phyloP scores from a whole-genome alignment of 1,284 basidiomycete species.

The Violaceomyces palustris region DNA sequence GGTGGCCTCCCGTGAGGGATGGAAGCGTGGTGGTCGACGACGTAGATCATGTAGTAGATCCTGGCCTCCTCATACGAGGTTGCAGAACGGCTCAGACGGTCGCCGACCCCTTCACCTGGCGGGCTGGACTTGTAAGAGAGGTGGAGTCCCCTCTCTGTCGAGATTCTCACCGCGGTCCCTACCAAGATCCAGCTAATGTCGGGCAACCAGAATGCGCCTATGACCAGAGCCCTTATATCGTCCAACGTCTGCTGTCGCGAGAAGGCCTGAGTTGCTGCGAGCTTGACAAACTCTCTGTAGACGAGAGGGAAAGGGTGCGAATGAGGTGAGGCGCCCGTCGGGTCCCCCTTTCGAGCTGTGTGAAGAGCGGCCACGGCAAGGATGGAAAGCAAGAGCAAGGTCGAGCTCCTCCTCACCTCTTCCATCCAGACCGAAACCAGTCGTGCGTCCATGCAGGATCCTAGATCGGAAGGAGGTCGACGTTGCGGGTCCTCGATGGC shows the following conservation, averaged over 20 bases:
- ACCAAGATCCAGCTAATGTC: constrained; percentile 15
- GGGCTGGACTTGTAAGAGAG: constrained; percentile 2
- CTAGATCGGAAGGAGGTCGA: no score
- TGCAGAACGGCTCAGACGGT: background rate
- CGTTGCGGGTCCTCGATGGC: no score
- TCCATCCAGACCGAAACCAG: no score
- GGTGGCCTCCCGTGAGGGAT: constrained; percentile 10
- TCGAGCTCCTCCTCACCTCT: no score
- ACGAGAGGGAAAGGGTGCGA: constrained; percentile 1
- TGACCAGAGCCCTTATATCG: constrained; percentile 6
- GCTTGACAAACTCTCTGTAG: constrained; percentile 6
- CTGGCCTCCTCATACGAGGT: constrained; percentile 8
- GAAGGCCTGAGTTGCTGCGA: constrained; percentile 7
- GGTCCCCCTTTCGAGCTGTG: no score
- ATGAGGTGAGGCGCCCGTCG: no score
- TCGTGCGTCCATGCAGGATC: no score
- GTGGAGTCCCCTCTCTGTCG: constrained; percentile 9
- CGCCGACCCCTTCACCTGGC: background rate
- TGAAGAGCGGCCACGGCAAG: no score
- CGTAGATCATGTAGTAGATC: constrained; percentile 8
- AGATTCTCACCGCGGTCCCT: constrained; percentile 6
- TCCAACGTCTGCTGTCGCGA: constrained; percentile 7
- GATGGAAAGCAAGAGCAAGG: no score
- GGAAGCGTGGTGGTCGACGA: constrained; percentile 4
- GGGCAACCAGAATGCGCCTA: constrained; percentile 4